Percentiles rank a stretch among this genome's conserved stretches.
phyloP scores from a whole-genome alignment of 164 flowering plant genomes.

The Nymphaea colorata region DNA sequence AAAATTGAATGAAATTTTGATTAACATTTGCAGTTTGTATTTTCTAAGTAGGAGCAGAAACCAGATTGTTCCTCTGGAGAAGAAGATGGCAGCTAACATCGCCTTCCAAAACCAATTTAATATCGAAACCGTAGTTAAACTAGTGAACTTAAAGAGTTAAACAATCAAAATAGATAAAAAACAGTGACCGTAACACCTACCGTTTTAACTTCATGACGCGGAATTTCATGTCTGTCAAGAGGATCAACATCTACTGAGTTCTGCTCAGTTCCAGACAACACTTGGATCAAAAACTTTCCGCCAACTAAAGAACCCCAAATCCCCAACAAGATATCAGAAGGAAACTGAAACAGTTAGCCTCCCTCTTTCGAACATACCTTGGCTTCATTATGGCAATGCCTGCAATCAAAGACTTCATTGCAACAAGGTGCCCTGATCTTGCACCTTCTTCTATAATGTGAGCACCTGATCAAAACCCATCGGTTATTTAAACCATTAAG shows the following conservation, averaged over 20 bases:
- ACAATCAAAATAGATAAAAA: background rate
- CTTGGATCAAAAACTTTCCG: background rate
- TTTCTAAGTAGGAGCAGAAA: too few species aligned
- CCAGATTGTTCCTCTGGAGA: too few species aligned
- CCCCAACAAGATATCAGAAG: background rate
- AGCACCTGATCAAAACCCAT: slow-evolving; percentile 32
- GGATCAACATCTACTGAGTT: slow-evolving; percentile 44
- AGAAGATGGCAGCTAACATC: too few species aligned
- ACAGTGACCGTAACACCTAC: slow-evolving; percentile 19
- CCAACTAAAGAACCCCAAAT: background rate
- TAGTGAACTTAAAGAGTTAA: background rate
- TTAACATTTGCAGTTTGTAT: too few species aligned
- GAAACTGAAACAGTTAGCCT: too few species aligned
- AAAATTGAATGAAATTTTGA: too few species aligned
- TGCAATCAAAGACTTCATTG: slow-evolving; percentile 67
- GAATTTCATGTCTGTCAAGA: slow-evolving; percentile 61
- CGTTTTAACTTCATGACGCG: slow-evolving; percentile 57
- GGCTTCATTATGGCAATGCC: slow-evolving; percentile 92
- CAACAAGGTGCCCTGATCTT: slow-evolving; percentile 91
- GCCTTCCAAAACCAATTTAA: background rate
- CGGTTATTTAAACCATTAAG: background rate
- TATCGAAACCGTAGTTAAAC: background rate
- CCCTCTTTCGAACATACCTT: slow-evolving; percentile 28
- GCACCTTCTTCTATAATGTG: slow-evolving; percentile 75
- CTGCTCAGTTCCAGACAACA: slow-evolving; percentile 23